Evolutionary conservation across 208 protist genomes (phyloP).

Genomic region (Wallacemonas rigidus): DNA sequence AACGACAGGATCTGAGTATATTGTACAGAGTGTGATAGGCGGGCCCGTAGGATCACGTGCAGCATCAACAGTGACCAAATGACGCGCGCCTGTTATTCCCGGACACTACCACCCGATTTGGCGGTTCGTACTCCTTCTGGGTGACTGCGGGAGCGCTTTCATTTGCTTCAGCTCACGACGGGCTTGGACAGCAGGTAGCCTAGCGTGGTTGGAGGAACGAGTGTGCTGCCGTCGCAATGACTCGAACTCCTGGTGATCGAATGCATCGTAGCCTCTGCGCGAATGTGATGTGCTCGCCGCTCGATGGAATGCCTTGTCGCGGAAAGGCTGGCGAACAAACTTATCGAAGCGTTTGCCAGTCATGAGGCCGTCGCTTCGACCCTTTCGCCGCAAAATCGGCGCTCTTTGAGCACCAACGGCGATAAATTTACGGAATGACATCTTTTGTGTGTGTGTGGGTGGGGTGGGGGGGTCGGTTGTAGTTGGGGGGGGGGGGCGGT

Average conservation of each 20-base stretch:
- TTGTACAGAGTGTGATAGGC: no score
- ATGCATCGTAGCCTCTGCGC: slow-evolving; percentile 20
- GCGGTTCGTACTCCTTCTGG: not conserved
- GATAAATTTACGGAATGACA: slow-evolving; percentile 34
- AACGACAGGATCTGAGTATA: no score
- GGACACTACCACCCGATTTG: not conserved
- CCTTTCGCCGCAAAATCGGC: slow-evolving; percentile 5
- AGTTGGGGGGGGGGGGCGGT: not conserved
- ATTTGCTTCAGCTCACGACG: not conserved
- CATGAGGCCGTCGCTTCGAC: slow-evolving; percentile 21
- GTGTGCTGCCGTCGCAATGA: not conserved
- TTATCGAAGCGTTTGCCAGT: slow-evolving; percentile 23
- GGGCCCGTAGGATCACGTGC: no score
- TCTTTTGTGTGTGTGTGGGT: not conserved
- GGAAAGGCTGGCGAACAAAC: slow-evolving; percentile 29
- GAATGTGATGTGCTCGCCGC: not conserved
- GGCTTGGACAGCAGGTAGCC: slow-evolving; percentile 8
- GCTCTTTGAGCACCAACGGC: not conserved
- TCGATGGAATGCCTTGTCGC: slow-evolving; percentile 19
- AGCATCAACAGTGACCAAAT: no score
- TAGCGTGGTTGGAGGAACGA: not conserved
- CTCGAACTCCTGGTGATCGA: slow-evolving; percentile 19
- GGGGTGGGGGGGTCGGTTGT: not conserved
- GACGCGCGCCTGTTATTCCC: no score
- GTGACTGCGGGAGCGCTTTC: slow-evolving; percentile 1